These are phyloP conservation scores for Phaeophleospora eucalypticola DNA, from an alignment of 2,329 filamentous ascomycete genomes.

Conservation along the genomic window DNA sequence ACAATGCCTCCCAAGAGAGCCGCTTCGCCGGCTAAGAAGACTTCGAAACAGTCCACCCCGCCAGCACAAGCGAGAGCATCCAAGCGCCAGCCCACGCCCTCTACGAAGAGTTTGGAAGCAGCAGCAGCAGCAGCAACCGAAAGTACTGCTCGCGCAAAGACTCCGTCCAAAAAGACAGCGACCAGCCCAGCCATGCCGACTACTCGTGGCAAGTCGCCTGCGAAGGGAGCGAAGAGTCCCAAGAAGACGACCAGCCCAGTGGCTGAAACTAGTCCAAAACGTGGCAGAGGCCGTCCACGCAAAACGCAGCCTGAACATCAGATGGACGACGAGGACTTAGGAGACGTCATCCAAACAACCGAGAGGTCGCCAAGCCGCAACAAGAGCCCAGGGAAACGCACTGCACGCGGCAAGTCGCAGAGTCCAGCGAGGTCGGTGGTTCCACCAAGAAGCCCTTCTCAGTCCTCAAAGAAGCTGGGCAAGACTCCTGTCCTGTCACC, in stretches of 20 bases:
- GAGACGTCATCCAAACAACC: not conserved
- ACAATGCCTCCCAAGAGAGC: constrained; percentile 8
- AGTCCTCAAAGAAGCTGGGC: not conserved
- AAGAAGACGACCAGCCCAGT: not conserved
- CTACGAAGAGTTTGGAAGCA: constrained; percentile 6
- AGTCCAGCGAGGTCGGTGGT: not conserved
- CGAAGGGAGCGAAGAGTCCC: not conserved
- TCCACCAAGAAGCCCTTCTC: not conserved
- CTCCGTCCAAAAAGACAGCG: constrained; percentile 1
- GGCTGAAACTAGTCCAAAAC: not conserved
- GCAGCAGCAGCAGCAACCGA: not conserved
- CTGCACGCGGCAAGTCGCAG: not conserved
- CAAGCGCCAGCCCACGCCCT: constrained; percentile 6
- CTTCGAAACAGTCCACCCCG: not conserved
- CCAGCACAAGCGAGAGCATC: constrained; percentile 2
- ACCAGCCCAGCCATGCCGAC: not conserved
- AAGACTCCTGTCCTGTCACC: not conserved
- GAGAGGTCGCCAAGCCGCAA: not conserved
- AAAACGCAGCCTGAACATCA: not conserved
- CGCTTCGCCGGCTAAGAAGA: constrained; percentile 4
- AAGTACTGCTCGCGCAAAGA: constrained; percentile 7
- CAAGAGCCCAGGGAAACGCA: not conserved
- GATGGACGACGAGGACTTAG: not conserved
- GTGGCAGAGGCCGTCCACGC: not conserved
- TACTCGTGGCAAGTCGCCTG: not conserved